Conservation (phyloP, 73 alveolate species). For the Paramecium pentaurelia region DNA sequence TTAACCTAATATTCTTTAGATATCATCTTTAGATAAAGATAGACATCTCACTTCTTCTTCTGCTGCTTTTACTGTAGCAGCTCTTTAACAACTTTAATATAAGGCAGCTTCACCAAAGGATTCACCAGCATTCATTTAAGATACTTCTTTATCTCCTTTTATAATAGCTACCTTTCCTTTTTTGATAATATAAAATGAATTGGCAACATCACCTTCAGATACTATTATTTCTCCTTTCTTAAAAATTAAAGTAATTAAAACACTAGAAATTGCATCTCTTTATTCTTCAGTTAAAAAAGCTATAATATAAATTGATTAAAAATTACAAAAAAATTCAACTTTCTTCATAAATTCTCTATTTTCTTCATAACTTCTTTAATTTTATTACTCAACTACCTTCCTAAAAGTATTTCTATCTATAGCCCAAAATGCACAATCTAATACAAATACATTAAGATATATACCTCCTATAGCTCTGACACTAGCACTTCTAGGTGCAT, state of each 20-base stretch:
- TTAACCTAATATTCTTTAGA: conserved; percentile 56
- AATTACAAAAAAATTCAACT: conserved; percentile 51
- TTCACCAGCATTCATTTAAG: conserved; percentile 60
- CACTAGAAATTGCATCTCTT: conserved; percentile 51
- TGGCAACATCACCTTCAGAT: conserved; percentile 51
- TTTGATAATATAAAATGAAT: conserved; percentile 56
- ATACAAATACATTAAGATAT: neutral
- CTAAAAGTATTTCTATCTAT: conserved; percentile 66
- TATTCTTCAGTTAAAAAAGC: conserved; percentile 50
- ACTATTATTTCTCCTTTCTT: conserved; percentile 56
- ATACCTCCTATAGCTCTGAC: conserved; percentile 63
- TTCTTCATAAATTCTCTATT: conserved; percentile 52
- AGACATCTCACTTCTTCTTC: conserved; percentile 64
- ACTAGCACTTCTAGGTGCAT: conserved; percentile 81
- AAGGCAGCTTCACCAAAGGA: conserved; percentile 69
- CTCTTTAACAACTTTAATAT: conserved; percentile 49
- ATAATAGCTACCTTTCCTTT: conserved; percentile 62
- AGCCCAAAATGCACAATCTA: conserved; percentile 65
- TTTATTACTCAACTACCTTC: conserved; percentile 46
- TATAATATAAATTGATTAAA: neutral
- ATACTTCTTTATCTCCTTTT: conserved; percentile 58
- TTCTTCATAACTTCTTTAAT: conserved; percentile 34
- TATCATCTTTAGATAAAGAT: conserved; percentile 56
- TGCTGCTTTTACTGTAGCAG: conserved; percentile 61
- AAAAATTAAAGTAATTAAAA: conserved; percentile 9